Evolutionary conservation across 2,329 filamentous ascomycete species (phyloP), one percentile per base, ranked within the genome.

Genomic region (Phyllosticta citriasiana): DNA sequence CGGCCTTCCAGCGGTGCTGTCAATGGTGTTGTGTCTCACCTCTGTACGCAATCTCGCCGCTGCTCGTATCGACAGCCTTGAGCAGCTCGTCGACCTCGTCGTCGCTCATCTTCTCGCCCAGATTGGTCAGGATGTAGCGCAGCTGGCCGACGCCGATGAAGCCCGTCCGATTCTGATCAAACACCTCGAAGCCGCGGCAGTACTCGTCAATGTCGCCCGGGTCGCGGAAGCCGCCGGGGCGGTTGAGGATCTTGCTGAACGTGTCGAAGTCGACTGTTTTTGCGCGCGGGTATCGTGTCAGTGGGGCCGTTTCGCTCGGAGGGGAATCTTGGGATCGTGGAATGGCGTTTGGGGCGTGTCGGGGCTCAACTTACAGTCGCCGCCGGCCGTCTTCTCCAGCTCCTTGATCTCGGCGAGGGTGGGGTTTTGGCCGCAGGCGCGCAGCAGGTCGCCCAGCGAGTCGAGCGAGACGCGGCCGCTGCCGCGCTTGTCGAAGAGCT

Each of bases 51-150:
- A 99, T 90, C 83, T 97, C 92, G 68, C 93, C 92, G 61, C 88
- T 93, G 78, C 88, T 94, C 64, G 92, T 96, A 74, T 99, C 94
- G 66, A 97, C 93, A 0, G 92, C 91, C 86, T 97, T 99, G 76
- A 99, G 86, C 73, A 99, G 83, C 83, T 99, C 94, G 75, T 97
- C 93, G 56, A 99, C 94, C 82, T 99, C 94, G 66, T 97, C 94
- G 70, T 99, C 93, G 64, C 88, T 90, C 91, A 99, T 97, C 83
- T 97, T 97, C 87, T 99, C 94, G 70, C 94, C 94, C 70, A 99
- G 79, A 75, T 97, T 97, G 62, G 94, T 99, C 71, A 99, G 79
- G 74, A 99, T 93, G 79, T 99, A 99, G 78, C 96, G 89, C 76
- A 99, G 84, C 79, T 99, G 94, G 62, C 94, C 94, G 66, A 97